Evolutionary conservation across 208 protist genomes (phyloP), one percentile per base, ranked within the genome.

Genomic region (Trypanosoma conorhini): DNA sequence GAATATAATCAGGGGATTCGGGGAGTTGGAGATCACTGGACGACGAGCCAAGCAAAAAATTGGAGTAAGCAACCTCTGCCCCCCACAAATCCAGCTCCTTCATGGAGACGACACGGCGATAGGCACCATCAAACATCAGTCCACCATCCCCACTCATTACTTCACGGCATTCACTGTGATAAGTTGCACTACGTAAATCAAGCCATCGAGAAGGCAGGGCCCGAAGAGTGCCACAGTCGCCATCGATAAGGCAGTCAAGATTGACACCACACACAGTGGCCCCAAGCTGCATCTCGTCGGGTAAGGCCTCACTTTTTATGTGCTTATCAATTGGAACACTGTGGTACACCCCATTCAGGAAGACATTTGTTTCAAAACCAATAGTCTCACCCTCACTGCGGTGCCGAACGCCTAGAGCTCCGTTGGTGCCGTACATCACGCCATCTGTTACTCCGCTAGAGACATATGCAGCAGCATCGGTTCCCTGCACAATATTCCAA

Each of bases 351-450:
- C 88, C 87, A 63, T 93, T 93, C 75, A 95, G 62, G 28, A 93
- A 81, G 52, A 94, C 86, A 66, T 78, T 79, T 42, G 84, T 94
- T 63, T 81, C 60, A 72, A 89, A 87, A 26, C 78, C 74, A 22
- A 88, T 77, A n/a, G 86, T 91, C 62, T 96, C 89, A 19, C 79
- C 67, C 68, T 96, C 86, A 62, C 82, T 89, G 24, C 80, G 77
- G 64, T 94, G 89, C 0, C 87, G 85, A 55, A 95, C 77, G 26
- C 89, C 92, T 21, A 96, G 50, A 74, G 82, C 82, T 24, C 92
- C 92, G 71, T 96, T 96, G 0, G 89, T 93, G 73, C 86, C 84
- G 79, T 89, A 94, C 84, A 96, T 91, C 62, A 96, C 76, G 40
- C 80, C 92, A 64, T 96, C 92, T 13, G 81, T 85, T 22, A 95